A percentile compares a stretch with the other conserved stretches of the same genome.
Conservation (phyloP, 768 basidiomycete genomes). For the Tricholoma hemisulphureum region DNA sequence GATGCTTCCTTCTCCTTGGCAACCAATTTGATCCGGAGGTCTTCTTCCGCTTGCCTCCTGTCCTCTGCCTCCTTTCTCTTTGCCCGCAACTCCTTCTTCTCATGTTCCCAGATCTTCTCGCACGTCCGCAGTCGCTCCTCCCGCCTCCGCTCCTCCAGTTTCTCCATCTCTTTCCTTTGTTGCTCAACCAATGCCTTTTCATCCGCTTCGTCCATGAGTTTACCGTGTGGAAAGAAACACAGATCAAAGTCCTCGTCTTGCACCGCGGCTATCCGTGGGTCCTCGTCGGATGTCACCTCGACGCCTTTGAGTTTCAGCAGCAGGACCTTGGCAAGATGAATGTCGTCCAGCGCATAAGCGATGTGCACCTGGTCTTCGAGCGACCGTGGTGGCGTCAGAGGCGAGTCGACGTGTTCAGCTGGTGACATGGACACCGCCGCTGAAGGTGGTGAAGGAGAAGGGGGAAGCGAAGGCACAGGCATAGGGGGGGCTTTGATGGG, state of each 20-base stretch:
- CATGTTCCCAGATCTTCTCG: conserved; percentile 48
- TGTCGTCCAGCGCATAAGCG: conserved; percentile 66
- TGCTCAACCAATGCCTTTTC: conserved; percentile 32
- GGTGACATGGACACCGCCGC: conserved; percentile 32
- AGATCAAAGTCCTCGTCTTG: conserved; percentile 51
- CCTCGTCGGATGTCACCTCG: conserved; percentile 55
- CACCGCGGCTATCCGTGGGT: conserved; percentile 63
- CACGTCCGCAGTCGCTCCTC: conserved; percentile 43
- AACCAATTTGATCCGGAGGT: conserved; percentile 19
- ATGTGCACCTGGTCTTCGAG: conserved; percentile 65
- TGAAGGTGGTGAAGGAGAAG: conserved; percentile 24
- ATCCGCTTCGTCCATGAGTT: conserved; percentile 42
- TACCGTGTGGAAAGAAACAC: conserved; percentile 44
- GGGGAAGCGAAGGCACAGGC: conserved; percentile 4
- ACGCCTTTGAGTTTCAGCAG: conserved; percentile 63
- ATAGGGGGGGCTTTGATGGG: neutral
- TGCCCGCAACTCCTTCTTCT: conserved; percentile 42
- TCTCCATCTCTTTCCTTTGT: conserved; percentile 32
- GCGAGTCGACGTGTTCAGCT: conserved; percentile 49
- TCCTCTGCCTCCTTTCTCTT: conserved; percentile 33
- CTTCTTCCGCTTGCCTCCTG: conserved; percentile 21
- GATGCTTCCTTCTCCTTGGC: conserved; percentile 17
- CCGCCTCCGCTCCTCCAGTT: conserved; percentile 35
- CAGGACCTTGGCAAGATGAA: conserved; percentile 63
- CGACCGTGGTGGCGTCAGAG: conserved; percentile 41